These are phyloP conservation scores for Camellia granthamiana DNA, from an alignment of 148 eudicot species.

Conservation along the genomic window DNA sequence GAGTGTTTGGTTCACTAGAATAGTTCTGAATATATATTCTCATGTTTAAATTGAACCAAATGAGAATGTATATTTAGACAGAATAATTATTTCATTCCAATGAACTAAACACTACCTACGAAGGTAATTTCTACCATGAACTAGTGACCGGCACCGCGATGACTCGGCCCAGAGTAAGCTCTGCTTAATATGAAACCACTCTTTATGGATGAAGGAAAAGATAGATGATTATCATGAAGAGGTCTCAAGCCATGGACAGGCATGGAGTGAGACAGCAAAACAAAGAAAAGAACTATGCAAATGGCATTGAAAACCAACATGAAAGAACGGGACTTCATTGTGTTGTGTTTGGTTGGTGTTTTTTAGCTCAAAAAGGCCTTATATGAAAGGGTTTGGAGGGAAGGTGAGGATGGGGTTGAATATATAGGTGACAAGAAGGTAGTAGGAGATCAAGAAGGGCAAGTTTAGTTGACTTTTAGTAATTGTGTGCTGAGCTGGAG, in stretches of 20 bases:
- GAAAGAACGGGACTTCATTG: slow-evolving; percentile 8
- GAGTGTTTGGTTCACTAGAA: too few relatives aligned
- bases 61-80: too few relatives aligned
- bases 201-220: neutral
- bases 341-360: neutral
- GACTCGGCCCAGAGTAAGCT: slow-evolving; percentile 28
- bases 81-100: too few relatives aligned
- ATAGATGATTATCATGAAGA: neutral
- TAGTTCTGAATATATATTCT: too few relatives aligned
- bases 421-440: neutral
- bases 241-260: slow-evolving; percentile 17
- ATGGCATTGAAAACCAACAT: neutral
- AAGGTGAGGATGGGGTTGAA: neutral
- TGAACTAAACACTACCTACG: neutral
- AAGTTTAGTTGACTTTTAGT: slow-evolving; percentile 5
- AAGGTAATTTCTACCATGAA: too few relatives aligned
- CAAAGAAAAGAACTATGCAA: neutral
- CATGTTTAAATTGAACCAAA: too few relatives aligned
- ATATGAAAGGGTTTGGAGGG: neutral
- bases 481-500: slow-evolving; percentile 5
- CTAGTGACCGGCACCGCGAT: slow-evolving; percentile 24
- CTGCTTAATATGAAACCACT: neutral
- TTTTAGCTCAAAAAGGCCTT: neutral
- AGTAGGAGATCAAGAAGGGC: neutral
- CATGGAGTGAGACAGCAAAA: slow-evolving; percentile 4